A percentile compares a stretch with the other conserved stretches of the same genome.
Evolutionary conservation across 2,329 filamentous ascomycete genomes (phyloP).

Genomic region (Uncinocarpus reesii): DNA sequence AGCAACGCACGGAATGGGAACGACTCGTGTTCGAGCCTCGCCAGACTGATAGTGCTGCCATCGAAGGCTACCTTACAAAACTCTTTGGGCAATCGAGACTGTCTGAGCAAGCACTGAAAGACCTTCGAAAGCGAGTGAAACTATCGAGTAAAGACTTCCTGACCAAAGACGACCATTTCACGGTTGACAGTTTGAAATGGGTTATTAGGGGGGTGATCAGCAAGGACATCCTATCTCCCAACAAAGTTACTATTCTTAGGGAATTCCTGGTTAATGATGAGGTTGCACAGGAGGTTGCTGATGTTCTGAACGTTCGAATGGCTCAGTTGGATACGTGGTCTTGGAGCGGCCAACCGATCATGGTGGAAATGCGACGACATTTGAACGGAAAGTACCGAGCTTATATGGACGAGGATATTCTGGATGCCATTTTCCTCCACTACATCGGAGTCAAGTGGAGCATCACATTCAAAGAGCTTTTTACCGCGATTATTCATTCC

Average conservation of each 20-base stretch:
- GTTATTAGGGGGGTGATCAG: constrained; percentile 42
- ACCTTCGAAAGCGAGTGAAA: constrained; percentile 33
- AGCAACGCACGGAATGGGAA: constrained; percentile 47
- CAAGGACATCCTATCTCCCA: constrained; percentile 43
- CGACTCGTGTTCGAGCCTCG: constrained; percentile 44
- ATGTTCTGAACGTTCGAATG: constrained; percentile 49
- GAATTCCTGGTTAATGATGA: constrained; percentile 42
- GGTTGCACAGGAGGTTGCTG: constrained; percentile 45
- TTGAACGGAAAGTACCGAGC: constrained; percentile 50
- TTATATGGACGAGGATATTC: constrained; percentile 50
- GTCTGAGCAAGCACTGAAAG: constrained; percentile 35
- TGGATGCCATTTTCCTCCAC: constrained; percentile 47
- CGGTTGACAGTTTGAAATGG: constrained; percentile 33
- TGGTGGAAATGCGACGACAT: constrained; percentile 43
- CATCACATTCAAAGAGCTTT: constrained; percentile 37
- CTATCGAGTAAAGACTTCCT: constrained; percentile 28
- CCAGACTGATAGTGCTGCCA: constrained; percentile 37
- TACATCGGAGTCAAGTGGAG: constrained; percentile 46
- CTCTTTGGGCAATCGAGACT: constrained; percentile 41
- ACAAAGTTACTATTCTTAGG: constrained; percentile 43
- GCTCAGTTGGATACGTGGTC: constrained; percentile 43
- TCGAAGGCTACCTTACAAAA: constrained; percentile 42
- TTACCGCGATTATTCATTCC: constrained; percentile 30
- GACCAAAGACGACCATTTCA: constrained; percentile 32
- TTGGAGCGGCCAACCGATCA: constrained; percentile 40